Conservation (phyloP, 1,284 basidiomycete species). For the Waitea zeae region DNA sequence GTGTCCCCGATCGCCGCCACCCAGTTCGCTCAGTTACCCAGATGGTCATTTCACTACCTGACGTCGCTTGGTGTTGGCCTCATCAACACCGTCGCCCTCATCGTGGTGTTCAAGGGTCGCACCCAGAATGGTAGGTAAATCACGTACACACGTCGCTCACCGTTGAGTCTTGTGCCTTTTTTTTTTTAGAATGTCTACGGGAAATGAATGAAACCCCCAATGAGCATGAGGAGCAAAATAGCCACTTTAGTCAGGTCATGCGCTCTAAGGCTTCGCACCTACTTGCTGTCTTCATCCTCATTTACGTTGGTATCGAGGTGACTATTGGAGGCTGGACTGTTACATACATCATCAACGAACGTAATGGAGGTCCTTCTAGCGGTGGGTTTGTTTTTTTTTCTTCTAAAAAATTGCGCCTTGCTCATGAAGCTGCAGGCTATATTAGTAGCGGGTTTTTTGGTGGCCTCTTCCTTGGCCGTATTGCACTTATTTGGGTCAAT, state of each 20-base stretch:
- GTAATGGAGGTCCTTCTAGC: constrained; percentile 26
- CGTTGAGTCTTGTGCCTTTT: neutral
- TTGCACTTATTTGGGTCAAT: constrained; percentile 31
- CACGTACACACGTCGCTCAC: neutral
- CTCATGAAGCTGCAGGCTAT: neutral
- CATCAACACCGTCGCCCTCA: constrained; percentile 23
- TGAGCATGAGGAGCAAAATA: constrained; percentile 8
- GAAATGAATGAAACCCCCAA: constrained; percentile 7
- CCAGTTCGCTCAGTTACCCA: constrained; percentile 30
- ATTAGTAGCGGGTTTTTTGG: constrained; percentile 1
- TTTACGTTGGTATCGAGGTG: constrained; percentile 30
- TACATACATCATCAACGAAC: constrained; percentile 26
- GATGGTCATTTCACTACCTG: constrained; percentile 52
- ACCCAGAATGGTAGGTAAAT: constrained; percentile 29
- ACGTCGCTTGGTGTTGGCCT: constrained; percentile 37
- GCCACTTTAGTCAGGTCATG: constrained; percentile 21
- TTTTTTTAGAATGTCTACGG: neutral
- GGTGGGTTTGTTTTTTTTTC: constrained; percentile 35
- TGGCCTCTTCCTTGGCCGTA: constrained; percentile 26
- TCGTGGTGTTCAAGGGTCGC: constrained; percentile 33
- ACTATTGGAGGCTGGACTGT: constrained; percentile 36
- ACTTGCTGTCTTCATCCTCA: constrained; percentile 24
- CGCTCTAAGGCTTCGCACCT: constrained; percentile 19
- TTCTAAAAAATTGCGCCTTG: constrained; percentile 11
- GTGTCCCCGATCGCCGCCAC: constrained; percentile 44